Evolutionary conservation across 176 grass and related monocot species (phyloP), one percentile per base, ranked within the genome.

Genomic region (Oropetium thomaeum): DNA sequence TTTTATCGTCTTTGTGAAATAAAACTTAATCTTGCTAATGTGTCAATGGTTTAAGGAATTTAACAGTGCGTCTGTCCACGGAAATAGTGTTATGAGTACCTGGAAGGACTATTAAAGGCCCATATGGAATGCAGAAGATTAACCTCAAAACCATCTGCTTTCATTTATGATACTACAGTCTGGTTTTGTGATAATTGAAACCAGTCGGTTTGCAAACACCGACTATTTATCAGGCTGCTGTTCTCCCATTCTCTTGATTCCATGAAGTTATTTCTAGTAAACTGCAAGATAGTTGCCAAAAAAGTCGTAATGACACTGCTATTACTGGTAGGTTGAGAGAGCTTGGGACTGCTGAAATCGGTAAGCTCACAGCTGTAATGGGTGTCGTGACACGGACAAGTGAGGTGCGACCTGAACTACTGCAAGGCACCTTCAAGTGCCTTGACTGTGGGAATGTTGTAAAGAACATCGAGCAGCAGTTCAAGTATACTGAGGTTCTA

Each of bases 391-490:
- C 96, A 69, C 80, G 96, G 65, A 99, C 96, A 4, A 99, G 96
- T 55, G 92, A 99, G 70, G 96, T 99, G 53, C 92, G 92, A 37
- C 96, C 89, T 49, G 92, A 99, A 83, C 87, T 99, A 49, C 39
- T 99, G 41, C 89, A 92, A 73, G 96, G 90, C 63, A 95, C 89
- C 48, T 99, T 99, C 87, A 95, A 95, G 70, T 99, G 91, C 73
- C 91, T 99, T 13, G 96, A 95, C 1, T 99, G 96, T 63, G 92
- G 89, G 9, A 84, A 83, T 69, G 81, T 85, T 62, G 86, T 92
- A 40, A 95, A 99, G 79, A 92, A 99, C 70, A 87, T 99, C 25
- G 96, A 99, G 69, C 96, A 95, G 82, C 96, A 95, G 70, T 99
- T 87, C 84, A 99, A 99, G 82, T 99, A 99, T 75, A 95, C 89